These are phyloP conservation scores for Penicillium olsonii DNA, from an alignment of 2,329 filamentous ascomycete genomes.

Conservation along the genomic window DNA sequence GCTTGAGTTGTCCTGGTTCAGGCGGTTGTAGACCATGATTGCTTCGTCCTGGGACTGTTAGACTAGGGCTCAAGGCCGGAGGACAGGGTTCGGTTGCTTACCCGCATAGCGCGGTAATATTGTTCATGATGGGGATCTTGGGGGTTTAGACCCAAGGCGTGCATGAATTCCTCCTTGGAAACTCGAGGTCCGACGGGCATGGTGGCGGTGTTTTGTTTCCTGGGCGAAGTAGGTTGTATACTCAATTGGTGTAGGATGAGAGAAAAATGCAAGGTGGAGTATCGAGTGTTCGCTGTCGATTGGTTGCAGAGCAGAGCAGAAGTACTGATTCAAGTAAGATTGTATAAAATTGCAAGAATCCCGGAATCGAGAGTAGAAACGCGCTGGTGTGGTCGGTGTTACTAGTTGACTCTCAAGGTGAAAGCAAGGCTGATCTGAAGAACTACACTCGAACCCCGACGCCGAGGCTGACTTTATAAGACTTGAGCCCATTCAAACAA, in stretches of 20 bases:
- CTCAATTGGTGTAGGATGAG: not conserved
- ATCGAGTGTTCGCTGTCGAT: not conserved
- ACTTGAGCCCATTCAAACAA: slow-evolving; percentile 4
- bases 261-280: not conserved
- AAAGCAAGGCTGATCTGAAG: not conserved
- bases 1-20: slow-evolving; percentile 43
- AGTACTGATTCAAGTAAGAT: not conserved
- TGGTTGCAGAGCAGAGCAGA: not conserved
- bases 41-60: slow-evolving; percentile 42
- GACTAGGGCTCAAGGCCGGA: not conserved
- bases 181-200: slow-evolving; percentile 46
- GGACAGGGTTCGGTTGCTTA: slow-evolving; percentile 24
- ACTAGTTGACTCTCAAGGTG: not conserved
- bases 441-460: not conserved
- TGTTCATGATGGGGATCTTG: slow-evolving; percentile 47
- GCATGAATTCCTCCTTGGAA: slow-evolving; percentile 51
- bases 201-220: not conserved
- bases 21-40: slow-evolving; percentile 44
- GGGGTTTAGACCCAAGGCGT: slow-evolving; percentile 43
- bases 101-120: slow-evolving; percentile 48
- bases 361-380: not conserved
- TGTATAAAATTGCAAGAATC: not conserved
- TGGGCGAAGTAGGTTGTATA: not conserved
- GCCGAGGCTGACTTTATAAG: slow-evolving; percentile 16
- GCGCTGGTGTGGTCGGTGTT: not conserved